Conservation (phyloP, 23 red algal species). For the Gracilaria gracilis region DNA sequence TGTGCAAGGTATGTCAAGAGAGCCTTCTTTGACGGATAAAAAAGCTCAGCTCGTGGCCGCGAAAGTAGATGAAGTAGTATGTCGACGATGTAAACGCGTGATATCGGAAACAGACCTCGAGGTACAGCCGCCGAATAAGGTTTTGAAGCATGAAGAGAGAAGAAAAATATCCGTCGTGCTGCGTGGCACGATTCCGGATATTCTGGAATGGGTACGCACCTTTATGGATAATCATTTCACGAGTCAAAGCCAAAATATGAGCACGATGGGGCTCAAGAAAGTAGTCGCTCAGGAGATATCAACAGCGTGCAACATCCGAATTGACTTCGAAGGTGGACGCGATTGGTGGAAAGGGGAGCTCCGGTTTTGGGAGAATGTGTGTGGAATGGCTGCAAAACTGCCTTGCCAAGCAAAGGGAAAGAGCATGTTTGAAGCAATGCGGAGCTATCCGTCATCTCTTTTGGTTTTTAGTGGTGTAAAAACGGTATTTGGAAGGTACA, state of each 20-base stretch:
- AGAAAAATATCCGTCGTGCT: not conserved
- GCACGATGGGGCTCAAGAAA: not conserved
- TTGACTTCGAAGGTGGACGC: not conserved
- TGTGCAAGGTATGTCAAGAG: too few relatives aligned
- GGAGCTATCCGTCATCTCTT: not conserved
- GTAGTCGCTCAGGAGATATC: not conserved
- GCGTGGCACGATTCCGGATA: not conserved
- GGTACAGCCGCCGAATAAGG: not conserved
- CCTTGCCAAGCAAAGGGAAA: not conserved
- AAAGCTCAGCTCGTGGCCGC: too few relatives aligned
- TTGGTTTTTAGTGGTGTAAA: not conserved
- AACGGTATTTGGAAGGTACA: not conserved
- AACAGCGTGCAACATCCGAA: not conserved
- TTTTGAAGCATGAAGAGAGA: not conserved
- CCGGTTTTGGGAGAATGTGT: constrained; percentile 2
- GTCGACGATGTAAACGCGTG: not conserved
- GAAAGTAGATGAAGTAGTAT: too few relatives aligned
- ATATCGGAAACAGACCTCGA: not conserved
- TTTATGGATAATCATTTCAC: not conserved
- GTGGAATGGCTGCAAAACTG: not conserved
- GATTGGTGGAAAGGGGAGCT: not conserved
- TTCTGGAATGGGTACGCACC: not conserved
- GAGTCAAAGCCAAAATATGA: not conserved
- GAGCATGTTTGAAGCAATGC: not conserved
- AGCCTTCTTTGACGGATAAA: too few relatives aligned